These are phyloP conservation scores for Colletotrichum spinosum DNA, from an alignment of 2,329 filamentous ascomycete species.

Conservation along the genomic window DNA sequence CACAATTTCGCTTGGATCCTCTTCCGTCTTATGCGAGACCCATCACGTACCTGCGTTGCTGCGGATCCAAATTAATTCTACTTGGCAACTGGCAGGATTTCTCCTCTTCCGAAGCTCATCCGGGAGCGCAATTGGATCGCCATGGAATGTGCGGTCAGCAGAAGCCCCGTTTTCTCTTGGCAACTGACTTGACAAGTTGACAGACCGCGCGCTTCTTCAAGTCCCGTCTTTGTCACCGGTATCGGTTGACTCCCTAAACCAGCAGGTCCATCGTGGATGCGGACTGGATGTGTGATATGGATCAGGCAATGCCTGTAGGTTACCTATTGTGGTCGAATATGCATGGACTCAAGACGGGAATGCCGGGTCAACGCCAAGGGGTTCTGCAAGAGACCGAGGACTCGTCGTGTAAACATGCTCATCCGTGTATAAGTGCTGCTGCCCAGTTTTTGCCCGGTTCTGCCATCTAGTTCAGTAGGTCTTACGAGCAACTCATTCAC, in stretches of 20 bases:
- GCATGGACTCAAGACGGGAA: background rate
- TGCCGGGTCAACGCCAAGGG: background rate
- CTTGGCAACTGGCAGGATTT: too few species aligned
- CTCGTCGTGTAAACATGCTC: background rate
- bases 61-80: background rate
- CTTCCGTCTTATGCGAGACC: background rate
- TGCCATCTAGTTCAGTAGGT: background rate
- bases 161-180: too few species aligned
- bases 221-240: background rate
- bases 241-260: conserved; percentile 14
- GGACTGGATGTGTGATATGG: background rate
- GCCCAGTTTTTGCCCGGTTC: background rate
- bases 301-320: background rate
- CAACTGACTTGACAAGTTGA: background rate
- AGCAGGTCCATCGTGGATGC: conserved; percentile 9
- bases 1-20: background rate
- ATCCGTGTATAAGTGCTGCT: conserved; percentile 15
- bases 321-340: background rate
- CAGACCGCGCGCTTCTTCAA: background rate
- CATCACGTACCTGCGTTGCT: background rate
- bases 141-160: too few species aligned
- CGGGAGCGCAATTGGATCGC: too few species aligned
- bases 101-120: too few species aligned
- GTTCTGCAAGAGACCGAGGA: background rate
- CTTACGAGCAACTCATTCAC: background rate